Conservation (phyloP, 768 basidiomycete genomes). For the Dendrothele bispora region DNA sequence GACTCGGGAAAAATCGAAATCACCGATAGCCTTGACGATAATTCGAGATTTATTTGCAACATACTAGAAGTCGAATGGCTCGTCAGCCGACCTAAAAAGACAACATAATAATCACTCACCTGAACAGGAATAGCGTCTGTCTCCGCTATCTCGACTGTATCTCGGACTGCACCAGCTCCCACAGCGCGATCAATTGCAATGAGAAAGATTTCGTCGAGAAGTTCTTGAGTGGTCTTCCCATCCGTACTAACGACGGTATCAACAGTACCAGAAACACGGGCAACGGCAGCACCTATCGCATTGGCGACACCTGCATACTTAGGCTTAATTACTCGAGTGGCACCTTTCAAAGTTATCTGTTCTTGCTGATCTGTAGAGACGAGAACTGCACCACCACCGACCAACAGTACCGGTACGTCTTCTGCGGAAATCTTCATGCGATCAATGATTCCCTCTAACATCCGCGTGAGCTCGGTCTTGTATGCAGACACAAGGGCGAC, state of each 20-base stretch:
- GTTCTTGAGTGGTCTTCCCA: constrained; percentile 23
- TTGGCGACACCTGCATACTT: constrained; percentile 55
- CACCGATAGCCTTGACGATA: constrained; percentile 58
- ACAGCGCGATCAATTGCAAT: constrained; percentile 41
- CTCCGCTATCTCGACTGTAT: constrained; percentile 46
- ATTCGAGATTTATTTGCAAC: constrained; percentile 42
- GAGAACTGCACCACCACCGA: constrained; percentile 62
- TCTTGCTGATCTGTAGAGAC: constrained; percentile 38
- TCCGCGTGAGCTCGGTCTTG: constrained; percentile 38
- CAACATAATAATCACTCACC: constrained; percentile 17
- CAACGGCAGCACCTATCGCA: constrained; percentile 44
- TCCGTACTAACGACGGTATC: constrained; percentile 36
- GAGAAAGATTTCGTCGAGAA: constrained; percentile 30
- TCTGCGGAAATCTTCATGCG: constrained; percentile 56
- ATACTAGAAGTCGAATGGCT: constrained; percentile 22
- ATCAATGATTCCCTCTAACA: constrained; percentile 52
- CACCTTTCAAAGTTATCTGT: constrained; percentile 37
- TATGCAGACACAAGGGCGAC: constrained; percentile 29
- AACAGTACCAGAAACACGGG: constrained; percentile 37
- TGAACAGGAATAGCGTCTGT: constrained; percentile 49
- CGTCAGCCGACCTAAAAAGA: neutral
- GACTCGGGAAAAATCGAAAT: constrained; percentile 29
- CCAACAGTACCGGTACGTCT: constrained; percentile 52
- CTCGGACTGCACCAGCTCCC: constrained; percentile 39
- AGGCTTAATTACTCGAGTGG: constrained; percentile 48